Conservation (phyloP, 306 rosid genomes). For the Comarum palustre region DNA sequence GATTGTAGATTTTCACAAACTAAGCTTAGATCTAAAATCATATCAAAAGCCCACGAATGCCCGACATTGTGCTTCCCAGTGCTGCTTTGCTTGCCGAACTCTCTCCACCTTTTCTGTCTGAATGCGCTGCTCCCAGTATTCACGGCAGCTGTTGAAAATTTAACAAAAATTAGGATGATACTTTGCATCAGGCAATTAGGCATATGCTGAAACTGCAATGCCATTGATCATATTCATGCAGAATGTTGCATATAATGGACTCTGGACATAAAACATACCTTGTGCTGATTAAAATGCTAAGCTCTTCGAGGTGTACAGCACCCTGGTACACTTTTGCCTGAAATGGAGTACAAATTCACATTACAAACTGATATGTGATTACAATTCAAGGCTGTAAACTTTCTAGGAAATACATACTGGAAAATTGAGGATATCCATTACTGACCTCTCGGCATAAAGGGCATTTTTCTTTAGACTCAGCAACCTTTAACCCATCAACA, state of each 20-base stretch:
- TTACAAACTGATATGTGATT: neutral
- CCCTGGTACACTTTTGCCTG: slow-evolving; percentile 60
- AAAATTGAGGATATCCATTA: neutral
- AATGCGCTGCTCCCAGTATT: slow-evolving; percentile 74
- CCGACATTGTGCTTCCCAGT: slow-evolving; percentile 72
- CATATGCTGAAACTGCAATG: neutral
- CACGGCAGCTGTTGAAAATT: slow-evolving; percentile 48
- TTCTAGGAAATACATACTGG: neutral
- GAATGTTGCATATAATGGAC: neutral
- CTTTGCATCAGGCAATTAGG: neutral
- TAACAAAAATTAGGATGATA: neutral
- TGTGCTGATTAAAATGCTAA: slow-evolving; percentile 52
- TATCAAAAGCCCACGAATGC: slow-evolving; percentile 51
- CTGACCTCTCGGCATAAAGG: slow-evolving; percentile 88
- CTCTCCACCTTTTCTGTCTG: slow-evolving; percentile 65
- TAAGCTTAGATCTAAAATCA: slow-evolving; percentile 11
- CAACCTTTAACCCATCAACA: slow-evolving; percentile 60
- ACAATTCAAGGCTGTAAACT: neutral
- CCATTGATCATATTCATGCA: neutral
- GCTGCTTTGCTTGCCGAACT: slow-evolving; percentile 69
- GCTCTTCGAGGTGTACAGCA: slow-evolving; percentile 73
- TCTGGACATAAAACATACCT: slow-evolving; percentile 37
- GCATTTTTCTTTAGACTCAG: slow-evolving; percentile 60
- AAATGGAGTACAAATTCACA: slow-evolving; percentile 18
- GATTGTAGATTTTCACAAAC: neutral